Evolutionary conservation across 2,329 filamentous ascomycete species (phyloP), one percentile per base, ranked within the genome.

Genomic region (Aspergillus japonicus): DNA sequence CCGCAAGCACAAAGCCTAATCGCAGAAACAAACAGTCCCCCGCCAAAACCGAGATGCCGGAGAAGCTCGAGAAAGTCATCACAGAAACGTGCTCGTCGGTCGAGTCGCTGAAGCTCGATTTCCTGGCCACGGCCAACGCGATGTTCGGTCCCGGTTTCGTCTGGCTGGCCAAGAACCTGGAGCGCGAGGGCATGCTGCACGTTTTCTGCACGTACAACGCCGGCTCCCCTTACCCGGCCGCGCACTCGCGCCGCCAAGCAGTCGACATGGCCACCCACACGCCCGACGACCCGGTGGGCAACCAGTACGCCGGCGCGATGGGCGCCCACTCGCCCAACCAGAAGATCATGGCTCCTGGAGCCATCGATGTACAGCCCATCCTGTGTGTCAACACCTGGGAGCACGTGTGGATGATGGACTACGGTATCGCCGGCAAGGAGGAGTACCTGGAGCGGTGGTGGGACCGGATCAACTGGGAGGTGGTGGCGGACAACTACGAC

Each of bases 141-240:
- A 97, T 98, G 92, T 98, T 99, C 80, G 95, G 94, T 57, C 93
- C 94, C 0, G 95, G 95, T 65, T 98, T 96, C 79, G 90, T 98
- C 73, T 99, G 95, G 95, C 88, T 99, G 62, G 90, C 97, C 71
- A 86, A 86, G 77, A 73, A 73, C 65, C 71, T 75, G 21, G 77
- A 78, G 56, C 73, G 75, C 58, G 72, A 81, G 24, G 76, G 80
- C 33, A 83, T 77, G 56, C 75, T 81, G 69, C 87, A 88, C 70
- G 85, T 99, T 71, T 83, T 99, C 60, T 84, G 87, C 68, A 99
- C 95, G 59, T 99, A 98, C 81, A 86, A 93, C 62, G 93, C 94
- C 59, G 95, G 95, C 59, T 91, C 90, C 7, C 95, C 95, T 4
- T 95, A 94, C 77, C 86, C 90, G 3, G 88, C 86, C 63, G 94